Base-by-base conservation (phyloP, 2,329 filamentous ascomycete species). In the Myriosclerotinia duriaeana region DNA sequence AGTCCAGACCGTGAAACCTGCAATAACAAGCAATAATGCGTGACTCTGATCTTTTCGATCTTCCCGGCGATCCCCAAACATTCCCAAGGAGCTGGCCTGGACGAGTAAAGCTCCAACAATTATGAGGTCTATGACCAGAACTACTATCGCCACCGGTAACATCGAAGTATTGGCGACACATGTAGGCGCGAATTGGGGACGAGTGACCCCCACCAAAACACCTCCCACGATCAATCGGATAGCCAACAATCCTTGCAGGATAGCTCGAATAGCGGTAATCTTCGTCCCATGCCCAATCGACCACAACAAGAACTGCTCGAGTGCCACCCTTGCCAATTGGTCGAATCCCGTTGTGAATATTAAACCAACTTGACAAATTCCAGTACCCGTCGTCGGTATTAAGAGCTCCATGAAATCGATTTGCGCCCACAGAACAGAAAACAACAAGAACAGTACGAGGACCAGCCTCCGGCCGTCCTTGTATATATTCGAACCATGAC, bases 401-500 rank as follows among this genome's bases (percentile, higher is more conserved):
- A 76, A 67, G 26, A 77, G 70, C 55, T 73, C 74, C 53, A 75
- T 38, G 66, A 77, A 77, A 59, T 74, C 71, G 40, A 75, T 60
- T 69, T 72, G 72, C 62, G 75, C 73, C 74, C 74, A 76, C 65
- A 77, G 64, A 56, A 74, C 71, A 52, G 73, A 72, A 68, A 74
- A 77, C 30, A 75, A 67, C 64, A 77, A 65, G 69, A 77, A 77
- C 50, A 77, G 66, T 63, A 74, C 65, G 75, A 77, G 76, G 74
- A 74, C 76, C 75, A 77, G 76, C 75, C 76, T 76, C 74, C 72
- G 75, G 71, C 75, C 71, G 72, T 77, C 75, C 72, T 76, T 70
- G 65, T 74, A 72, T 52, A 76, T 64, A 50, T 68, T 72, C 53
- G 72, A 69, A 52, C 70, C 74, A 76, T 76, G 70, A 60, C 72